These are phyloP conservation scores for Colletotrichum tanaceti DNA, from an alignment of 2,329 filamentous ascomycete species.

Conservation along the genomic window DNA sequence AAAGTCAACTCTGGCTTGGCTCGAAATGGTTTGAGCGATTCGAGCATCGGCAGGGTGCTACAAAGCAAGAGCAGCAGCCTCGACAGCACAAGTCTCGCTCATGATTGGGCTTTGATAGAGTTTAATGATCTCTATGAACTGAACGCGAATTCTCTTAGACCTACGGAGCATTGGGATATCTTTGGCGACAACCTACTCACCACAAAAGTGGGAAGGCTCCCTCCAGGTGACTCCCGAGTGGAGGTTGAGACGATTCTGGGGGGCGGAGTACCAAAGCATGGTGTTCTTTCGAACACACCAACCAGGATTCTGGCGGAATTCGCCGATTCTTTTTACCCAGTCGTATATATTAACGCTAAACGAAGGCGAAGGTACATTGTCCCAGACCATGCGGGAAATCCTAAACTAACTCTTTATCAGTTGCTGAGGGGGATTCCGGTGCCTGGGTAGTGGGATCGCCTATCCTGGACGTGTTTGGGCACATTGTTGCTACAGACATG, in stretches of 20 bases:
- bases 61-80: not conserved
- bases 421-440: not conserved
- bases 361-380: not conserved
- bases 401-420: not conserved
- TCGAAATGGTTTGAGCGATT: not conserved
- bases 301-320: not conserved
- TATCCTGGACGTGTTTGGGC: not conserved
- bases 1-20: not conserved
- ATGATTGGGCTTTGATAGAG: not conserved
- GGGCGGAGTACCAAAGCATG: not conserved
- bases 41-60: not conserved
- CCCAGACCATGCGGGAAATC: not conserved
- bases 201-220: not conserved
- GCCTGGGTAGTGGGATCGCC: not conserved
- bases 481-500: not conserved
- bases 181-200: too few species aligned
- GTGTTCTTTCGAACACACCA: not conserved
- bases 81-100: not conserved
- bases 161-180: too few species aligned
- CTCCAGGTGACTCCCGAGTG: not conserved
- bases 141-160: too few species aligned
- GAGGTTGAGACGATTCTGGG: not conserved
- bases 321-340: not conserved
- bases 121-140: not conserved
- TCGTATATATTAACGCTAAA: not conserved